phyloP scores from a whole-genome alignment of 2,329 filamentous ascomycete species.

The Colletotrichum sp. region DNA sequence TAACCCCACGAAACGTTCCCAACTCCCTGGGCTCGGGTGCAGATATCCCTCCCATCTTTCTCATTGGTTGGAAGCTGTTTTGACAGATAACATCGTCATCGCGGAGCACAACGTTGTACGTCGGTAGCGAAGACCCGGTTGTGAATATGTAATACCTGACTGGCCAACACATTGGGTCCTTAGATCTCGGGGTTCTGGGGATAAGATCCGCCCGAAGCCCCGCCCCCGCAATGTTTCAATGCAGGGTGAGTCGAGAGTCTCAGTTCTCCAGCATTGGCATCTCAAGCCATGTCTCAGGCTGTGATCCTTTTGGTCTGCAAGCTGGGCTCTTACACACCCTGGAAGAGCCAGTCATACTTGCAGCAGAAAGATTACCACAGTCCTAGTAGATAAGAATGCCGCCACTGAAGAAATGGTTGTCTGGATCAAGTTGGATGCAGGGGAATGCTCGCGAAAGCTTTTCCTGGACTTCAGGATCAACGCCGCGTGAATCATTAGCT shows the following conservation, averaged over 20 bases:
- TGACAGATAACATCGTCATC: not conserved
- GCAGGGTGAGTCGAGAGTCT: not conserved
- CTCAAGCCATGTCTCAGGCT: not conserved
- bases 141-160: not conserved
- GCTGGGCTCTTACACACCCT: not conserved
- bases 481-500: not conserved
- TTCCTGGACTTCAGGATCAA: not conserved
- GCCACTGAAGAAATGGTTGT: not conserved
- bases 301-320: accelerated
- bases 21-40: not conserved
- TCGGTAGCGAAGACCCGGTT: not conserved
- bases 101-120: not conserved
- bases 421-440: not conserved
- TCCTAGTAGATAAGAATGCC: not conserved
- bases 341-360: accelerated
- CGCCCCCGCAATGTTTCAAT: not conserved
- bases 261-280: not conserved
- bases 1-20: not conserved
- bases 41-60: not conserved
- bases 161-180: not conserved
- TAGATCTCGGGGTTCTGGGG: not conserved
- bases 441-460: not conserved
- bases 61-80: not conserved
- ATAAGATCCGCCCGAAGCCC: not conserved
- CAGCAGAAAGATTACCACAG: not conserved